phyloP scores from a whole-genome alignment of 2,329 filamentous ascomycete genomes.

The Colletotrichum camelliae region DNA sequence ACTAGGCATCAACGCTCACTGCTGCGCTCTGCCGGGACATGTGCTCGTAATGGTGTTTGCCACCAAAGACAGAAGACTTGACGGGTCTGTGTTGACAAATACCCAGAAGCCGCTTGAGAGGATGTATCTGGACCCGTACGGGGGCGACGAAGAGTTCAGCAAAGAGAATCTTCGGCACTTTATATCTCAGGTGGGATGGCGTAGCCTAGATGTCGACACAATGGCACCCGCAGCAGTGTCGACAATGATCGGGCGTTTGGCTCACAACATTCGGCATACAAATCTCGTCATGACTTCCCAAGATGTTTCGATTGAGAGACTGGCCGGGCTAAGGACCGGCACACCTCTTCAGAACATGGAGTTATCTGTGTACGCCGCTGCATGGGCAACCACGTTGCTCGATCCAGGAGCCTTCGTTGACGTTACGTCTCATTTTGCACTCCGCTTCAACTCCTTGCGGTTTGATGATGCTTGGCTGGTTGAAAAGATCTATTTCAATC shows the following conservation, averaged over 20 bases:
- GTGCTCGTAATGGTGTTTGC: constrained; percentile 81
- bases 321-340: constrained; percentile 26
- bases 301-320: constrained; percentile 17
- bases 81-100: constrained; percentile 47
- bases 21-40: constrained; percentile 83
- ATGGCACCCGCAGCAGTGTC: constrained; percentile 68
- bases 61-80: constrained; percentile 62
- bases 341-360: constrained; percentile 62
- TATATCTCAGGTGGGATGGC: constrained; percentile 56
- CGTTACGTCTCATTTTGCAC: constrained; percentile 20
- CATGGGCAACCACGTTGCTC: constrained; percentile 73
- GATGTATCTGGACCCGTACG: constrained; percentile 88
- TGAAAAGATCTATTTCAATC: constrained; percentile 46
- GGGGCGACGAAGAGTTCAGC: constrained; percentile 70
- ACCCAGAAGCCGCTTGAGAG: constrained; percentile 36
- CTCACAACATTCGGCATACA: constrained; percentile 70
- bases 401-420: constrained; percentile 19
- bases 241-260: constrained; percentile 76
- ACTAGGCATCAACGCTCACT: constrained; percentile 76
- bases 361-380: constrained; percentile 71
- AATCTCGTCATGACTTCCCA: constrained; percentile 37
- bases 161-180: constrained; percentile 62
- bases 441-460: constrained; percentile 51
- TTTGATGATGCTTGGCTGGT: constrained; percentile 75
- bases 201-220: constrained; percentile 52